Base-by-base conservation (phyloP, 2,329 filamentous ascomycete species). In the Knufia fluminis region DNA sequence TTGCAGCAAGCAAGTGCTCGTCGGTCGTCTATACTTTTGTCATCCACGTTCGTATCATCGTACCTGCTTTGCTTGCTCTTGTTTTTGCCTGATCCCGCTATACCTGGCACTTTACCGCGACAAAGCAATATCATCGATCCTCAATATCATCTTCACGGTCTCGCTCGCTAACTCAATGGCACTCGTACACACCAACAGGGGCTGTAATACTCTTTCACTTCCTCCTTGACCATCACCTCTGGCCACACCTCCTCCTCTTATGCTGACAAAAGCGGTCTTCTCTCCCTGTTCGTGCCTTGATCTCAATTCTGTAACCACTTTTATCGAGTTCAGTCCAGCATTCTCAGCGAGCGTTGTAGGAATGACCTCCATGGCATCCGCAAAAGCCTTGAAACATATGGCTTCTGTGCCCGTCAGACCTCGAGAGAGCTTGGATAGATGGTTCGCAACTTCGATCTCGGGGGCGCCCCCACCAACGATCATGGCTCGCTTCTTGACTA, bases 401-500 rank as follows among this genome's bases (percentile, higher is more conserved):
- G 89, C 82, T 68, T 98, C 92, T 3, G 92, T 96, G 53, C 94
- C 94, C 0, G 83, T 83, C 53, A 96, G 76, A 61, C 83, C 82
- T 58, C 90, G 85, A 7, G 91, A 81, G 64, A 86, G 85, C 69
- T 86, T 84, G 50, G 85, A 81, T 28, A 98, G 79, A 62, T 87
- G 79, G 48, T 92, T 85, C 19, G 92, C 87, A 61, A 98, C 91
- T 71, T 97, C 90, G 62, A 97, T 94, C 70, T 98, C 92, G 22
- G 92, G 87, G 1, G 92, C 92, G 65, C 92, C 92, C 62, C 92
- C 92, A 68, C 92, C 92, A 12, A 94, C 91, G 61, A 98, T 94
- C 50, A 98, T 80, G n/a, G 92, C 92, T 73, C 94, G 94, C 81
- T 97, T 98, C 82, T 98, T 98, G 60, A 98, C 92, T 53, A 98